Base-by-base conservation (phyloP, 2,329 filamentous ascomycete species). In the Aspergillus sp. region DNA sequence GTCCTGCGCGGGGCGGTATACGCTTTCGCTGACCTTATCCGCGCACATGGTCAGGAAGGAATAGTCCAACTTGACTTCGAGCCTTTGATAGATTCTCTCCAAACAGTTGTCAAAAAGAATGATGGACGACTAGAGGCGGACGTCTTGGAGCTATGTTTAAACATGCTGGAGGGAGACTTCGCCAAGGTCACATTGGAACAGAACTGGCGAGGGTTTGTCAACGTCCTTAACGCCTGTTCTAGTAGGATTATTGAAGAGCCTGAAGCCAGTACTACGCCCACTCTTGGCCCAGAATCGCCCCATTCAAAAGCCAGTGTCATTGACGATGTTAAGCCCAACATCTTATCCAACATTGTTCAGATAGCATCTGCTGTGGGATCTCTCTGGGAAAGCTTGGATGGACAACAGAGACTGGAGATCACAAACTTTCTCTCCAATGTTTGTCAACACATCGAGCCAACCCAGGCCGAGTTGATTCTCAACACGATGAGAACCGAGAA, bases 1-100 rank as follows among this genome's bases (percentile, higher is more conserved):
- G 70, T 77, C 25, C 64, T 74, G 41, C 75, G 75, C 19, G 76
- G 76, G 21, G 68, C 74, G 4, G 67, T 78, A 8, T 72, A 76
- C 58, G 70, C 75, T 33, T 76, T 77, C 48, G 70, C 72, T 2
- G 76, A 78, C 57, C 67, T 78, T 43, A 63, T 77, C 49, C 69
- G 72, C 46, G 73, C 73, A 25, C 71, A 76, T 49, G 73, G 73
- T 17, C 73, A 76, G 52, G 68, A 70, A 61, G 71, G 70, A 14
- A 73, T 77, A 62, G 75, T 73, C 7, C 62, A 67, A 46, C 60
- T 78, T 54, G 65, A 69, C 6, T 78, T 77, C 52, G 67, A 71
- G 12, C 64, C 63, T 41, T 61, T 78, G 37, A 64, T 77, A 46
- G 68, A 71, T 40, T 74, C 72, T 25, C 70, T 77, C 23, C 58